Evolutionary conservation across 2,329 filamentous ascomycete species (phyloP), one percentile per base, ranked within the genome.

Genomic region (Meredithiella fracta): DNA sequence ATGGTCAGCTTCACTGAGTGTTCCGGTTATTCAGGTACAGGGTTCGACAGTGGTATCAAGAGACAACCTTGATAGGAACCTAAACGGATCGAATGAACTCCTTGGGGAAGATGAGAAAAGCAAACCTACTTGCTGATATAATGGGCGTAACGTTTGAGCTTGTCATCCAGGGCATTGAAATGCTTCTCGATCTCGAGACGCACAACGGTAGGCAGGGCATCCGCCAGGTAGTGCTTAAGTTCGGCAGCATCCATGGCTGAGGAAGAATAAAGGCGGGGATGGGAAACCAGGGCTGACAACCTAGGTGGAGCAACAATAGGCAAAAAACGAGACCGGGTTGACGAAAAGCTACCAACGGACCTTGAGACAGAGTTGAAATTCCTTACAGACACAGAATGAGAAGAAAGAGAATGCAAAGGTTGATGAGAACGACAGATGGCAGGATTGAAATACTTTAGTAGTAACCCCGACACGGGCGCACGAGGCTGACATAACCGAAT

Each of bases 121-220:
- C 23, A 20, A 23, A 60, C 73, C 63, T 74, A 86, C 84, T 78
- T 80, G 77, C 83, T 87, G 66, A 94, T 86, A 66, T 83, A 89
- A 70, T 96, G 90, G 61, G 90, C 86, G 74, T 96, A 96, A 65
- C 85, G 82, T 73, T 91, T 89, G 72, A 94, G 80, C 66, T 85
- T 74, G 64, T 86, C 79, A 54, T 71, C 76, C 59, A 92, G 69
- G 37, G 82, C 80, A 56, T 91, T 85, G 64, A 97, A 98, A 70
- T 97, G 91, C 66, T 88, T 86, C 71, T 88, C 88, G 67, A 97
- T 92, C 67, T 88, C 83, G 52, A 98, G 79, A 51, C 83, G 81
- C 58, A 96, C 91, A 57, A 96, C 80, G 51, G 83, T 85, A 1
- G 92, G 92, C 49, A 92, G 92, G 61, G 84, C 83, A 69, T 98